Evolutionary conservation across 2,329 filamentous ascomycete species (phyloP).

Genomic region (Hymenoscyphus infarciens): DNA sequence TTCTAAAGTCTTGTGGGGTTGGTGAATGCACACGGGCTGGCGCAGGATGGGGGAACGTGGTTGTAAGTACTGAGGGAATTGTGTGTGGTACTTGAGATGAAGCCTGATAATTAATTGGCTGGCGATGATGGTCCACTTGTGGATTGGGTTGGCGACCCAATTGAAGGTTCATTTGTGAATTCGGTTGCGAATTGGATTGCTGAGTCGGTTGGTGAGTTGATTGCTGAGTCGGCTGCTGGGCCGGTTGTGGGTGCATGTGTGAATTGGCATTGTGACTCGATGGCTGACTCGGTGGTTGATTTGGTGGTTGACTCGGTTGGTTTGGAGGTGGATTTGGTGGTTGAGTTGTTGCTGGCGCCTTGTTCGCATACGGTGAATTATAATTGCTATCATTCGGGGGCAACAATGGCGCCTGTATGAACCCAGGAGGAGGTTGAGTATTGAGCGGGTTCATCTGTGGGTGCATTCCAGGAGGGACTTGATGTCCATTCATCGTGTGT

Average conservation of each 20-base stretch:
- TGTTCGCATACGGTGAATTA: slow-evolving; percentile 35
- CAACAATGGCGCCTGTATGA: slow-evolving; percentile 25
- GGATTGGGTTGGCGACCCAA: slow-evolving; percentile 5
- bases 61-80: slow-evolving; percentile 6
- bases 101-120: slow-evolving; percentile 11
- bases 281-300: slow-evolving; percentile 4
- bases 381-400: slow-evolving; percentile 26
- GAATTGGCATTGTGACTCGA: background rate
- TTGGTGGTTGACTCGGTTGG: background rate
- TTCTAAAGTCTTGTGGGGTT: slow-evolving; percentile 1
- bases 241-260: slow-evolving; percentile 8
- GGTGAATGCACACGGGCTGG: slow-evolving; percentile 13
- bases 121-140: slow-evolving; percentile 3
- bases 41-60: slow-evolving; percentile 12
- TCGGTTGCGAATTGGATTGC: slow-evolving; percentile 6
- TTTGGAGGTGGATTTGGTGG: slow-evolving; percentile 11
- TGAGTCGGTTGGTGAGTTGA: background rate
- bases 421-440: slow-evolving; percentile 18
- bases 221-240: background rate
- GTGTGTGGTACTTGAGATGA: slow-evolving; percentile 5
- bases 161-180: slow-evolving; percentile 4
- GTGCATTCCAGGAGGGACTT: slow-evolving; percentile 16
- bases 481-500: slow-evolving; percentile 20
- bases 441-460: slow-evolving; percentile 14
- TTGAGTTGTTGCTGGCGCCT: slow-evolving; percentile 24